Evolutionary conservation across 306 rosid species (phyloP), one percentile per base, ranked within the genome.

Genomic region (Castanea crenata): DNA sequence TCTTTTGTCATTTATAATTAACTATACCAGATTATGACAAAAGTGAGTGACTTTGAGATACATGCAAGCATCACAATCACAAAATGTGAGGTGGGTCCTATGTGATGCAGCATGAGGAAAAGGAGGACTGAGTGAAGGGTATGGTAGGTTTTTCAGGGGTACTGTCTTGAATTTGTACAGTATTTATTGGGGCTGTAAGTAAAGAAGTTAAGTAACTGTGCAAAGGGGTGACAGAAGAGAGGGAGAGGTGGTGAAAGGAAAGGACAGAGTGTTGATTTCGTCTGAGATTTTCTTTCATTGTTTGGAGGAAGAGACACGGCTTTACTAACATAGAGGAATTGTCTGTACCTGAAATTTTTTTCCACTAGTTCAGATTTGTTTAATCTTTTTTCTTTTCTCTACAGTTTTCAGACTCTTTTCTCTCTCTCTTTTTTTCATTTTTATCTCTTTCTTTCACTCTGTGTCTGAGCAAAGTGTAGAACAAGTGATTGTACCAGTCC

Each of bases 401-500:
- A 27, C 55, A 41, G 55, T 25, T 11, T 71, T 20, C 23, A 10
- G 21, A 23, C 73, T 76, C 75, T 74, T 44, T 6, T 44, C 5
- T 49, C 16, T 41, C 41, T 49, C 54, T 49, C 54, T 49, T 3
- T 49, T 12, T 49, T 49, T 49, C 15, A 49, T 11, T 70, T 46
- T 72, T 20, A 41, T 41, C 46, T 41, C 46, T 65, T 18, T 34
- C 58, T 73, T 55, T 54, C 74, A 29, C 21, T 51, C 52, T 73
- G 76, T 73, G 72, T 58, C 46, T 71, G 85, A 76, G 80, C 76
- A 69, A 73, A 41, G 46, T 41, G n/a, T 31, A 82, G 86, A 85
- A 80, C 72, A 83, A 82, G 85, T 84, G 86, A 82, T 76, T 81
- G 93, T 82, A 83, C 87, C 70, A 81, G 83, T 84, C 88, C 91